Evolutionary conservation across 1,284 basidiomycete species (phyloP).

Genomic region (Cystobasidium pallidum): DNA sequence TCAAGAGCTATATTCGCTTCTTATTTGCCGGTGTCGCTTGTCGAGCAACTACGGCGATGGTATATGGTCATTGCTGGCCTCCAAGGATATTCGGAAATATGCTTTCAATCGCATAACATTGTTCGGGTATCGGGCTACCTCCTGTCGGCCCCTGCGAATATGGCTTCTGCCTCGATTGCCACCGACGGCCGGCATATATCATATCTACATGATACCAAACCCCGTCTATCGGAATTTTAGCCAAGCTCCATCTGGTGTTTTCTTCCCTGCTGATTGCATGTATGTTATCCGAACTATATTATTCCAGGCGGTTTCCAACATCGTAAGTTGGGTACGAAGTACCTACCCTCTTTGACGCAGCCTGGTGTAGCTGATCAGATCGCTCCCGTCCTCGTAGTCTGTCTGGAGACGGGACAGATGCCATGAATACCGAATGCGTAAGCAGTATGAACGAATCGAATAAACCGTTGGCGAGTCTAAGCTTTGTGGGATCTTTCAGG

Average conservation of each 20-base stretch:
- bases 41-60: background rate
- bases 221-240: background rate
- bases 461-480: background rate
- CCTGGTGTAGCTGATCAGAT: too few relatives aligned
- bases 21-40: too few relatives aligned
- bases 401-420: constrained; percentile 42
- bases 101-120: too few relatives aligned
- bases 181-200: too few relatives aligned
- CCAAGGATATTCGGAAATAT: too few relatives aligned
- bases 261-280: background rate
- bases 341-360: too few relatives aligned
- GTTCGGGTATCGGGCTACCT: too few relatives aligned
- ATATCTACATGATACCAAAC: too few relatives aligned
- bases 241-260: background rate
- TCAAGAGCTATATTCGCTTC: background rate
- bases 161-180: too few relatives aligned
- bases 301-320: constrained; percentile 37
- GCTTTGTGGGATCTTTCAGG: background rate
- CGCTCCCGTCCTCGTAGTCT: background rate
- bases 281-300: background rate
- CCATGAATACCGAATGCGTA: constrained; percentile 45
- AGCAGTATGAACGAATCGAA: background rate
- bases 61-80: too few relatives aligned
- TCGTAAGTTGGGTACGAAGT: constrained; percentile 11
- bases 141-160: too few relatives aligned